Base-by-base conservation (phyloP, 208 protist genomes). In the Acanthamoeba lenticulata region DNA sequence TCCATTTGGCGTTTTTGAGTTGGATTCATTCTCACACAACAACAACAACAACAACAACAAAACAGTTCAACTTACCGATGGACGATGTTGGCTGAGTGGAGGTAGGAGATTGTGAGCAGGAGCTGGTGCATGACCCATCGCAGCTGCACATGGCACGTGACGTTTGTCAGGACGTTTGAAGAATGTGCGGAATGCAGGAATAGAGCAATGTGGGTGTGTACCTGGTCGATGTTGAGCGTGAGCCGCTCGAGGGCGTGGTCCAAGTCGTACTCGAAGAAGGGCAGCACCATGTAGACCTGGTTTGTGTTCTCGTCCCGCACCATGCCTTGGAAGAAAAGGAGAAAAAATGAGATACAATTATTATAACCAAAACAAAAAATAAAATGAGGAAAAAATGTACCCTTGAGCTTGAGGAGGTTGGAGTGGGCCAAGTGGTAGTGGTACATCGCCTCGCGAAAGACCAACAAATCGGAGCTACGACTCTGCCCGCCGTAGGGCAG, bases 391-490 rank as follows among this genome's bases (percentile, higher is more conserved):
- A n/a, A n/a, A n/a, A n/a, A n/a, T n/a, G n/a, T n/a, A 69, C 83
- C 83, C 65, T 90, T 90, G 45, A 90, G 83, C 47, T 65, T 57
- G 44, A 90, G 52, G 42, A 90, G 60, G n/a, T 90, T 57, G 32
- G 83, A 47, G 32, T 90, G 83, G n/a, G 27, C n/a, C 47, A 90
- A 47, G 5, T 4, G 11, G 49, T 65, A 32, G 17, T 69, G 83
- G 34, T 67, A 34, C 83, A 90, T 90, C 17, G 83, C 21, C 27
- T 90, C 83, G 21, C 83, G 42, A 34, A 90, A 90, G 24, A 90
- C 45, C 44, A 86, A 32, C 15, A 27, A 29, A 27, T 62, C n/a
- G n/a, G n/a, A n/a, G n/a, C n/a, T n/a, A n/a, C n/a, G n/a, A n/a
- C n/a, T 83, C 15, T 40, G 38, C 19, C 19, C 72, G 40, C 27